A percentile compares a stretch with the other conserved stretches of the same genome.
phyloP scores from a whole-genome alignment of 148 eudicot genomes.

The Camellia lanceoleosa region DNA sequence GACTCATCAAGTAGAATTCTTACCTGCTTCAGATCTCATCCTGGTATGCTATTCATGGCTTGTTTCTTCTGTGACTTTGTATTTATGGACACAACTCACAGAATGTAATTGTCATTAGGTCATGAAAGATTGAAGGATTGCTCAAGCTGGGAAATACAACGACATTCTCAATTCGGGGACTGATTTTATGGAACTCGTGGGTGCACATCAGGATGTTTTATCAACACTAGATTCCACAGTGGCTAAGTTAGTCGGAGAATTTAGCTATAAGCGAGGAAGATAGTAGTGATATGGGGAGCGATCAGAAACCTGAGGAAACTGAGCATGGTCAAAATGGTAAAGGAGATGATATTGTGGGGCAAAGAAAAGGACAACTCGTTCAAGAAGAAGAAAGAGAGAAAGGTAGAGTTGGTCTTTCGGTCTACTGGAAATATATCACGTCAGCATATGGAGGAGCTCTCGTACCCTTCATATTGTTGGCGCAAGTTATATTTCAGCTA shows the following conservation, averaged over 20 bases:
- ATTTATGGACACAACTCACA: neutral
- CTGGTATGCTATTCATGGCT: constrained; percentile 37
- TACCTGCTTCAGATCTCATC: constrained; percentile 58
- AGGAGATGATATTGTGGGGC: constrained; percentile 26
- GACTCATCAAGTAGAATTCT: constrained; percentile 63
- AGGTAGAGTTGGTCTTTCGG: constrained; percentile 50
- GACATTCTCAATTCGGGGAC: constrained; percentile 50
- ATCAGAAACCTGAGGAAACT: constrained; percentile 15
- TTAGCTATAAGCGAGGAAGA: constrained; percentile 10
- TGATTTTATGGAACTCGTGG: constrained; percentile 60
- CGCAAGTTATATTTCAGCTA: constrained; percentile 43
- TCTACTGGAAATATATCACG: constrained; percentile 59
- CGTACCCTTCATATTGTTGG: constrained; percentile 50
- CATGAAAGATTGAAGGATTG: constrained; percentile 56
- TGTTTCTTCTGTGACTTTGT: neutral
- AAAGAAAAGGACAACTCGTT: constrained; percentile 42
- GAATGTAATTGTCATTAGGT: constrained; percentile 24
- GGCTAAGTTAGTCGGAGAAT: constrained; percentile 9
- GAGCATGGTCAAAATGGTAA: constrained; percentile 21
- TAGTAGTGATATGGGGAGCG: neutral
- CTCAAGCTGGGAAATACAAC: constrained; percentile 55
- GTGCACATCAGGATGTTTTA: constrained; percentile 55
- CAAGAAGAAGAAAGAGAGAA: constrained; percentile 71
- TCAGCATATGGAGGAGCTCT: constrained; percentile 57
- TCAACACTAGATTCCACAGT: constrained; percentile 38